Base-by-base conservation (phyloP, 805 yeast species). In the Brettanomyces custersianus region DNA sequence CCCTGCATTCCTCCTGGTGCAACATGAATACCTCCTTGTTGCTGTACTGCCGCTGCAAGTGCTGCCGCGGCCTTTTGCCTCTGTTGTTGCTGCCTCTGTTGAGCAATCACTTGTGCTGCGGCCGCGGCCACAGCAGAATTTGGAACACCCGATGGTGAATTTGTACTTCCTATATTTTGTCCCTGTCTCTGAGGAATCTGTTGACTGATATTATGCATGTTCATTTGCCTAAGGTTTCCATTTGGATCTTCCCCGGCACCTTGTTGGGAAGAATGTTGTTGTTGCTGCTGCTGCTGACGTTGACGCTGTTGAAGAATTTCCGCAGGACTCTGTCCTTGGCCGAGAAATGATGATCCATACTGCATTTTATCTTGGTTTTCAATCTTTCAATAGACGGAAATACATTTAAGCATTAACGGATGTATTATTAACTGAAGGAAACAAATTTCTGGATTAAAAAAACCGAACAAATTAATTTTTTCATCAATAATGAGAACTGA, bases 111-210 rank as follows among this genome's bases (percentile, higher is more conserved):
- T 31, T 46, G 41, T 13, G 47, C 50, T 19, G 52, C 47, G 4
- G 53, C 41, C 4, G 49, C 51, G 12, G 47, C 48, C 7, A 45
- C 47, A 4, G 48, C 34, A 4, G 42, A 34, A 12, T 37, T 43
- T 4, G 46, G 42, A 9, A 43, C 37, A 10, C 24, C 32, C 28
- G 33, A 15, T 23, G 10, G 20, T 12, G 22, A 19, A 10, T 5
- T 25, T 6, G 15, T 22, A 20, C 25, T 36, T 5, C 30, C 37
- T 19, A 29, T 22, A 10, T 29, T 19, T 29, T 31, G 31, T 19
- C 38, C 31, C 25, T 33, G 17, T 34, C 31, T 20, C 12, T 26
- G 37, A 27, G 35, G 39, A 20, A 6, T 6, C 20, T 13, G 18
- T 26, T 8, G n/a, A n/a, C n/a, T n/a, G n/a, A n/a, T n/a, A n/a